phyloP scores from a whole-genome alignment of 2,329 filamentous ascomycete genomes.

The Neurospora sp. region DNA sequence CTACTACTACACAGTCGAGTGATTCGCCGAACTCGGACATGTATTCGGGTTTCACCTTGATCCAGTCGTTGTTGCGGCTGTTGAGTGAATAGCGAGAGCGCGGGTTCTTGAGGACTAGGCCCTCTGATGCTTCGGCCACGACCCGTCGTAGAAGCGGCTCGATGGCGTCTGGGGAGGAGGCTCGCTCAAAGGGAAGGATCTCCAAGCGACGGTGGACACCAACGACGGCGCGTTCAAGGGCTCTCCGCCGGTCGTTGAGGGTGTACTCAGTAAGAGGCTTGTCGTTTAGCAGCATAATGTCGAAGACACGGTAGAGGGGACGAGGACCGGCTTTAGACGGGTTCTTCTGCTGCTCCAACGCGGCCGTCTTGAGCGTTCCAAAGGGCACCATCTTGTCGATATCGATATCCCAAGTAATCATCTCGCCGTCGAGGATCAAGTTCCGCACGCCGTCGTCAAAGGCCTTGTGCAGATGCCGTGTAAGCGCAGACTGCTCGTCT shows the following conservation, averaged over 20 bases:
- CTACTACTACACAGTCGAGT: slow-evolving; percentile 80
- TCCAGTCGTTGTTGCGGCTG: slow-evolving; percentile 89
- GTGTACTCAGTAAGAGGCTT: slow-evolving; percentile 71
- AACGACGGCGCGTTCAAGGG: slow-evolving; percentile 61
- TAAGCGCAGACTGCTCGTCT: slow-evolving; percentile 68
- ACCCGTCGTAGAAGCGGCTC: slow-evolving; percentile 73
- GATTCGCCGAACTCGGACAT: slow-evolving; percentile 95
- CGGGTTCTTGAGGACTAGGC: slow-evolving; percentile 88
- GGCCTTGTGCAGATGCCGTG: slow-evolving; percentile 65
- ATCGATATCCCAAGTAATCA: slow-evolving; percentile 95
- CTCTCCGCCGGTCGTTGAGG: slow-evolving; percentile 67
- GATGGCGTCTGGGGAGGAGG: slow-evolving; percentile 59
- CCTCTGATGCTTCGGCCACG: slow-evolving; percentile 79
- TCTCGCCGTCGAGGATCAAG: slow-evolving; percentile 90
- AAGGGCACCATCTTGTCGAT: slow-evolving; percentile 80
- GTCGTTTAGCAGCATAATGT: slow-evolving; percentile 83
- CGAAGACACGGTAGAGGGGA: slow-evolving; percentile 78
- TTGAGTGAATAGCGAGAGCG: slow-evolving; percentile 78
- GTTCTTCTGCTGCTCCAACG: slow-evolving; percentile 67
- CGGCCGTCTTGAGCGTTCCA: slow-evolving; percentile 86
- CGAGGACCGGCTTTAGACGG: slow-evolving; percentile 55
- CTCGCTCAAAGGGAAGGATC: slow-evolving; percentile 62
- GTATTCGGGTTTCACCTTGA: slow-evolving; percentile 98
- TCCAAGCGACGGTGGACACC: slow-evolving; percentile 69
- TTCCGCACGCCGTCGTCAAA: slow-evolving; percentile 72